Evolutionary conservation across 768 basidiomycete species (phyloP), one percentile per base, ranked within the genome.

Genomic region (Rhizopogon vesiculosus): DNA sequence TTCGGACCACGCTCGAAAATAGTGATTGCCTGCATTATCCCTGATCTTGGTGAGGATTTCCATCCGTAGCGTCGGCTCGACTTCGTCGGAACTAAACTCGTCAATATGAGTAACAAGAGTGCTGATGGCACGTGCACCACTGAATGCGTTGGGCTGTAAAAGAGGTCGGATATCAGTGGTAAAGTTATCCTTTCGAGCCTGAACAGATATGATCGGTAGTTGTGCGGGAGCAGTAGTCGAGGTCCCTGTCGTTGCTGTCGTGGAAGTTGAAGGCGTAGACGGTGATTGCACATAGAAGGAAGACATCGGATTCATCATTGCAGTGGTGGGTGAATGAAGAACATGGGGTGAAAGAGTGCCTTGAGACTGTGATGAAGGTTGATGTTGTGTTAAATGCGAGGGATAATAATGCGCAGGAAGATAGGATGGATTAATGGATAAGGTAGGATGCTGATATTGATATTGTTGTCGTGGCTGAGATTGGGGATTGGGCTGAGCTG

Each of bases 1-100:
- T 67, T 91, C 90, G 15, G 83, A 80, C 90, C 91, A 93, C 5
- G 89, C 90, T 42, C 89, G 83, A 67, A 89, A 92, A 65, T 93
- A 93, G 63, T 90, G 88, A 65, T 91, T 90, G 42, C 84, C 87
- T 29, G 91, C 91, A 46, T 85, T 83, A 68, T 93, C 90, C 59
- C 91, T 79, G 60, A 93, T 87, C 70, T 84, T 86, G 16, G 85
- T 87, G 54, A 93, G 71, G 52, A 93, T 86, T 66, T 93, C 89
- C 53, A 87, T 65, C 5, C 91, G 85, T 18, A 78, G 78, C n/a
- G 72, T 56, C 6, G 80, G 72, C 54, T 90, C 86, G 22, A 90
- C 83, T 25, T 90, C 86, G 46, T 76, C 65, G 16, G 79, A 70
- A 33, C 88, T 85, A 66, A 77, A 87, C 44, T 84, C 78, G 42